Percentiles rank a stretch among this genome's conserved stretches.
Evolutionary conservation across 1,284 basidiomycete species (phyloP).

Genomic region (Afroboletus lepidellus): DNA sequence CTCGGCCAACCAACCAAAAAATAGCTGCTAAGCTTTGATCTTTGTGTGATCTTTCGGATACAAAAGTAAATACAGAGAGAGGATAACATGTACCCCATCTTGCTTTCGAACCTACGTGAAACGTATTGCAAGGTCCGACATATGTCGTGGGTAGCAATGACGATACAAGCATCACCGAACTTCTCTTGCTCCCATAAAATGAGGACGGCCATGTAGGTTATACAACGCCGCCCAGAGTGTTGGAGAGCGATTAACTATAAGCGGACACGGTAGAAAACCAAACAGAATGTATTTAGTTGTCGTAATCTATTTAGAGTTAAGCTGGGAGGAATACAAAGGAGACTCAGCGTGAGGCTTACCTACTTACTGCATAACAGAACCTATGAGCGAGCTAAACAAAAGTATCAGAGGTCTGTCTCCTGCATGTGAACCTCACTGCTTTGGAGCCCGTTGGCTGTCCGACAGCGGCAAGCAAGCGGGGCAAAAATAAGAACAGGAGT

Average conservation of each 20-base stretch:
- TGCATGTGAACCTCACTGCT: conserved; percentile 55
- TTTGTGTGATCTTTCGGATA: neutral
- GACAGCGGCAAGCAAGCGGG: conserved; percentile 38
- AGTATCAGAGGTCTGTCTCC: conserved; percentile 43
- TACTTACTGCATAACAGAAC: conserved; percentile 16
- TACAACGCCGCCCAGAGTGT: conserved; percentile 85
- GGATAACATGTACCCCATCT: conserved; percentile 31
- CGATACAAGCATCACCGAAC: conserved; percentile 21
- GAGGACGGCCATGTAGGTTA: conserved; percentile 71
- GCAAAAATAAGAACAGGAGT: conserved; percentile 44
- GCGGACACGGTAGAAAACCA: neutral
- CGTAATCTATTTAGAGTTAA: conserved; percentile 5
- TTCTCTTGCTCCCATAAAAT: conserved; percentile 83
- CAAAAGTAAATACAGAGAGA: conserved; percentile 4
- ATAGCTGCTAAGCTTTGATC: conserved; percentile 18
- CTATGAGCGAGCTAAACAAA: neutral
- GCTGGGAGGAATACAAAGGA: neutral
- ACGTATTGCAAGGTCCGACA: conserved; percentile 21
- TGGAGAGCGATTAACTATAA: conserved; percentile 52
- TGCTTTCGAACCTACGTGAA: conserved; percentile 30
- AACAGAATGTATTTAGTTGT: conserved; percentile 6
- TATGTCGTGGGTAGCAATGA: conserved; percentile 31
- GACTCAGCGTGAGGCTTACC: conserved; percentile 3
- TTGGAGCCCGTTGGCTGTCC: conserved; percentile 27
- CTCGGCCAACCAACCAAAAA: conserved; percentile 62